These are phyloP conservation scores for Solanum bulbocastanum DNA, from an alignment of 257 asterid species.

Conservation along the genomic window DNA sequence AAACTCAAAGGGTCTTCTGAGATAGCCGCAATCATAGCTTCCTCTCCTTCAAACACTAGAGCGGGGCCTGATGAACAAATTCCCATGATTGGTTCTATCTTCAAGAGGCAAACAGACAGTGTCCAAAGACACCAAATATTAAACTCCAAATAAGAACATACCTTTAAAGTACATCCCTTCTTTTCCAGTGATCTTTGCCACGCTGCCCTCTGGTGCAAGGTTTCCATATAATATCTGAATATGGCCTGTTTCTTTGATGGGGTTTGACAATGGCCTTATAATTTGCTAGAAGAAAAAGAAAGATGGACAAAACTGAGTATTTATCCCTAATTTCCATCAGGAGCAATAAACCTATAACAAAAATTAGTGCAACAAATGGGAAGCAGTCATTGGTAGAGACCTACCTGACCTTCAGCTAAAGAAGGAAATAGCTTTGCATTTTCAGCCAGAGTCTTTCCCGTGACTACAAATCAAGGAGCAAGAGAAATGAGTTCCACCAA, in stretches of 20 bases:
- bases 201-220: conserved; percentile 96
- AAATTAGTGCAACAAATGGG: neutral
- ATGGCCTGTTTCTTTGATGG: conserved; percentile 90
- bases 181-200: conserved; percentile 96
- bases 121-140: neutral
- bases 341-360: neutral
- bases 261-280: conserved; percentile 75
- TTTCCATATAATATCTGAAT: conserved; percentile 89
- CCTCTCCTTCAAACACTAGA: conserved; percentile 96
- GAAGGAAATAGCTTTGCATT: conserved; percentile 78
- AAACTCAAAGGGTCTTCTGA: conserved; percentile 67
- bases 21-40: conserved; percentile 80
- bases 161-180: conserved; percentile 94
- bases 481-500: neutral
- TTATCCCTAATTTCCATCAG: neutral
- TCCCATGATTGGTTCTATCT: neutral
- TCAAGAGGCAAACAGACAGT: neutral
- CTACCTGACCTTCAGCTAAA: conserved; percentile 81
- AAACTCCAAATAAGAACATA: neutral
- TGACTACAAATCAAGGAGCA: conserved; percentile 31
- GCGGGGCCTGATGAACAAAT: conserved; percentile 56
- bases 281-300: conserved; percentile 56
- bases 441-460: conserved; percentile 91
- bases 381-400: neutral
- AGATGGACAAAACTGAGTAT: neutral